Evolutionary conservation across 768 basidiomycete genomes (phyloP), one percentile per base, ranked within the genome.

Genomic region (Coprinellus aureogranulatus): DNA sequence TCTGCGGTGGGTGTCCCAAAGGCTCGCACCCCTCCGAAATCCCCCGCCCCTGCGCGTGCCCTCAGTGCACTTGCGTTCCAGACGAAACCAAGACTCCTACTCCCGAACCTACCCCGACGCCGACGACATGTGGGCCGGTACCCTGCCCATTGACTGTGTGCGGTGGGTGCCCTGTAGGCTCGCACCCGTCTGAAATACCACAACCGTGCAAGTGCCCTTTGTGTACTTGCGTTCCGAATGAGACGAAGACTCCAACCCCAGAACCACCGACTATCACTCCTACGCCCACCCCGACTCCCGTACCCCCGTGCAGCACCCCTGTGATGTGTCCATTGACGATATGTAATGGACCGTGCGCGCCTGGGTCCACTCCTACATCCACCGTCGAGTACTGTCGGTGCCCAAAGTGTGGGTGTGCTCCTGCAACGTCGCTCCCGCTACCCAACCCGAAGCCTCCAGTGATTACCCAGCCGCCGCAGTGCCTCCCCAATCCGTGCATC

Each of bases 341-440:
- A 22, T 52, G 50, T n/a, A n/a, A n/a, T n/a, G 31, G 16, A 12
- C 27, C 27, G 4, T 52, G 50, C 39, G 12, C 31, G 3, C 31
- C 31, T 5, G 50, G 50, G 20, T 37, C 31, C 16, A 31, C 11
- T 22, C 31, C 50, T 1, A 52, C 50, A 3, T 52, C 50, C 8
- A 37, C 50, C 14, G 50, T 52, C 27, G 27, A 26, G 18, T n/a
- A 10, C n/a, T 52, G 50, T 23, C 14, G 34, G 30, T 52, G 50
- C 50, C 50, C 30, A 2, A 25, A 37, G 9, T 52, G 50, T 22
- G 50, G 50, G 31, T 52, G 50, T 52, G 50, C 50, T n/a, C 14
- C 31, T 4, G 31, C 28, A 8, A 37, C 34, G 11, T 12, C 50
- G 8, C 30, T 34, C 31, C 31, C 23, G 20, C 27, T 16, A 20